A percentile compares a stretch with the other conserved stretches of the same genome.
phyloP scores from a whole-genome alignment of 352 stramenopile genomes.

The Phytophthora kernoviae region DNA sequence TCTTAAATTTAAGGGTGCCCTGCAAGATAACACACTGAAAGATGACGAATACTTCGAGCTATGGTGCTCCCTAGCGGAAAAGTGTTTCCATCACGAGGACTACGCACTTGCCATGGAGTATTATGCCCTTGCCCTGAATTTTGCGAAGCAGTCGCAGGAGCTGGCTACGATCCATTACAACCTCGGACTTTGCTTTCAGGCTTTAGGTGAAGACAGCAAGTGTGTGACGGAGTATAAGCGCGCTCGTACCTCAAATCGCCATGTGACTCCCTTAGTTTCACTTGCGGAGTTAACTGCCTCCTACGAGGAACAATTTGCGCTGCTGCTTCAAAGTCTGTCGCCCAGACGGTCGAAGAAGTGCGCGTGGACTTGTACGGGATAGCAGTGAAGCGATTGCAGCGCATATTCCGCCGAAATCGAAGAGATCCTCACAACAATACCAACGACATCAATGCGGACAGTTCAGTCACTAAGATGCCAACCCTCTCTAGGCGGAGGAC shows the following conservation, averaged over 20 bases:
- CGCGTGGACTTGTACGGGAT: conserved; percentile 62
- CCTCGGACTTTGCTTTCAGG: conserved; percentile 61
- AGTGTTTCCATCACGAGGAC: conserved; percentile 72
- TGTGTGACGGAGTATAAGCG: conserved; percentile 73
- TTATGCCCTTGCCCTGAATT: conserved; percentile 60
- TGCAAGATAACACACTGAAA: conserved; percentile 35
- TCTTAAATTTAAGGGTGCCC: conserved; percentile 34
- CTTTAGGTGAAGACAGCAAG: conserved; percentile 49
- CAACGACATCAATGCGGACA: conserved; percentile 2
- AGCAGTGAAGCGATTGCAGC: conserved; percentile 64
- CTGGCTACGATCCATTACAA: conserved; percentile 60
- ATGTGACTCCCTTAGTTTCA: conserved; percentile 48
- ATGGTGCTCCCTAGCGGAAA: conserved; percentile 59
- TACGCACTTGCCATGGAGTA: conserved; percentile 66
- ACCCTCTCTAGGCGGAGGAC: conserved; percentile 20
- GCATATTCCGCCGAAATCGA: conserved; percentile 59
- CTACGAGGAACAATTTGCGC: conserved; percentile 57
- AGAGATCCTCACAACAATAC: conserved; percentile 14
- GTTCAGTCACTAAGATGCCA: conserved; percentile 20
- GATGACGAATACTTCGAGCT: conserved; percentile 64
- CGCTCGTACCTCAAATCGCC: conserved; percentile 65
- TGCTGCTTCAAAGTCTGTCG: conserved; percentile 47
- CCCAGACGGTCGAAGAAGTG: conserved; percentile 60
- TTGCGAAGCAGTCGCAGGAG: conserved; percentile 67
- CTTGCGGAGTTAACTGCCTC: conserved; percentile 43